Evolutionary conservation across 2,329 filamentous ascomycete species (phyloP).

Genomic region (Phaeosphaeriaceae sp.): DNA sequence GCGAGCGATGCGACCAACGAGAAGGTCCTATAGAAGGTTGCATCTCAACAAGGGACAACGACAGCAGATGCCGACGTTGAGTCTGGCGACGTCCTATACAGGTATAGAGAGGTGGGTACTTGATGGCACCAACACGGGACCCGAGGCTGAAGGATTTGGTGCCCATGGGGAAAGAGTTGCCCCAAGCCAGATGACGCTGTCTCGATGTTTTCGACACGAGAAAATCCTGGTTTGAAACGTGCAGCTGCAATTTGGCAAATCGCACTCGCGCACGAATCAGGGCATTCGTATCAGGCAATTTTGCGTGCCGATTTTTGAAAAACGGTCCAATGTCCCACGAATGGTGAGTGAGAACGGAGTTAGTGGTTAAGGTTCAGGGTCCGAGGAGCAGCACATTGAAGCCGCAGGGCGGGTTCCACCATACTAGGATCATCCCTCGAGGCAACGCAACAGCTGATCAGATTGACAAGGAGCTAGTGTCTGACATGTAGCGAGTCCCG

Average conservation of each 20-base stretch:
- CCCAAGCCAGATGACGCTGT: not conserved
- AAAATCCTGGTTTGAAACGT: not conserved
- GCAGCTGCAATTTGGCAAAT: not conserved
- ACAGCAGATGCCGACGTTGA: constrained; percentile 24
- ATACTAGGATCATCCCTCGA: constrained; percentile 5
- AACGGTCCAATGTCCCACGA: constrained; percentile 3
- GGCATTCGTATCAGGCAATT: constrained; percentile 1
- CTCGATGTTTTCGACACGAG: not conserved
- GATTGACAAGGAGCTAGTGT: constrained; percentile 9
- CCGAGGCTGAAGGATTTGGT: not conserved
- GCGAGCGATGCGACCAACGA: constrained; percentile 4
- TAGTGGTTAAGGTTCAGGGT: constrained; percentile 13
- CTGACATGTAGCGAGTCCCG: constrained; percentile 1
- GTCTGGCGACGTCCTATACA: constrained; percentile 17
- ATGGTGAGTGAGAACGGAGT: constrained; percentile 10
- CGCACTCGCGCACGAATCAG: not conserved
- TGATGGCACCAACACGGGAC: not conserved
- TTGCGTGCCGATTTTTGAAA: not conserved
- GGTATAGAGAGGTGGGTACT: constrained; percentile 27
- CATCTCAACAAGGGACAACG: constrained; percentile 9
- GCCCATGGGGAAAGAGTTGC: constrained; percentile 15
- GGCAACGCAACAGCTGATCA: constrained; percentile 11
- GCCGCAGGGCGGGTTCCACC: constrained; percentile 9
- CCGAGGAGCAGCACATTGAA: constrained; percentile 13
- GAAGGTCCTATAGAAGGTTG: constrained; percentile 9